Conservation (phyloP, 2,329 filamentous ascomycete genomes). For the Penicillium psychrosexuale region DNA sequence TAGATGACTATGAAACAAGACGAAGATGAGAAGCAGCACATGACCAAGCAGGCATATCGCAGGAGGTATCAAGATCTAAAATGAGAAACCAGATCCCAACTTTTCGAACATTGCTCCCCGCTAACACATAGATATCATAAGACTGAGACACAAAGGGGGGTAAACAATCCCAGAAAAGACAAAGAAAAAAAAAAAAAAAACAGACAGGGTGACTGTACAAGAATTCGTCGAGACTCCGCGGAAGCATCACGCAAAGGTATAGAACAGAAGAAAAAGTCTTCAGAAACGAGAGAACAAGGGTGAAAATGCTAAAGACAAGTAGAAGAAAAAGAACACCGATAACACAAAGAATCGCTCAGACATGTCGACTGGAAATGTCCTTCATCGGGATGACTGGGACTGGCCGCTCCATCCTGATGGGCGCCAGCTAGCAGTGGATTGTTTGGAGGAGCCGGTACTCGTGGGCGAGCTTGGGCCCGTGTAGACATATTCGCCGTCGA, state of each 20-base stretch:
- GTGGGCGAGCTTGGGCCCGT: slow-evolving; percentile 38
- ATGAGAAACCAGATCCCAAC: neutral
- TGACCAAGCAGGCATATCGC: neutral
- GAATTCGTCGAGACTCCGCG: slow-evolving; percentile 21
- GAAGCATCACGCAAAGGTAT: slow-evolving; percentile 23
- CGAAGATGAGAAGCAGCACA: neutral
- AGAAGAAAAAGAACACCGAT: slow-evolving; percentile 7
- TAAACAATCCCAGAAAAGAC: slow-evolving; percentile 3
- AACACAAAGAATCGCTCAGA: neutral
- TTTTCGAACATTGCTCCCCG: slow-evolving; percentile 1
- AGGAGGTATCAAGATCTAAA: neutral
- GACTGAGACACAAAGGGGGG: neutral
- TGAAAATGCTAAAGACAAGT: slow-evolving; percentile 10
- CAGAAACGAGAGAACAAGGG: slow-evolving; percentile 8
- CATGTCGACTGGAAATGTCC: slow-evolving; percentile 3
- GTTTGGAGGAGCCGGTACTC: slow-evolving; percentile 40
- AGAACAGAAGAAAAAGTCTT: neutral
- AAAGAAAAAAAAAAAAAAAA: slow-evolving; percentile 3
- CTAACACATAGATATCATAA: slow-evolving; percentile 6
- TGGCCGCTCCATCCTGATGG: slow-evolving; percentile 28
- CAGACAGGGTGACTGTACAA: slow-evolving; percentile 11
- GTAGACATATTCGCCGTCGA: slow-evolving; percentile 94
- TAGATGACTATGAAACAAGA: neutral
- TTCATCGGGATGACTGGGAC: slow-evolving; percentile 25
- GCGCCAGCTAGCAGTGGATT: slow-evolving; percentile 38